Percentiles rank a stretch among this genome's conserved stretches.
Conservation (phyloP, 2,329 filamentous ascomycete species). For the Aspergillus brunneoviolaceus region DNA sequence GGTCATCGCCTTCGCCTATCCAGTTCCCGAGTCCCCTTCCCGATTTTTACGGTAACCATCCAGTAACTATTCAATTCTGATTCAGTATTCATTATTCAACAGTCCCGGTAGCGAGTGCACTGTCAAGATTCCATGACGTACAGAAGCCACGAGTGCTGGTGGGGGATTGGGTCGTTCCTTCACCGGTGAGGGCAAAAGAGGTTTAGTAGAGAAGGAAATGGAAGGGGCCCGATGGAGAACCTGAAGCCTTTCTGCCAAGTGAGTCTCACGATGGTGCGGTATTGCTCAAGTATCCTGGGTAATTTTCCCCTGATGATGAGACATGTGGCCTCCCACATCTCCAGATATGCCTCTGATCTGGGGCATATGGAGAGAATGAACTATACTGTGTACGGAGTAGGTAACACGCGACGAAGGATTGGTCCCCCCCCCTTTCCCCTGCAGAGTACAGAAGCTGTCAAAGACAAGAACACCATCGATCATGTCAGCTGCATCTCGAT, state of each 20-base stretch:
- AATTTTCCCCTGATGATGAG: neutral
- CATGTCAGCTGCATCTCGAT: neutral
- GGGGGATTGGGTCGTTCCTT: constrained; percentile 12
- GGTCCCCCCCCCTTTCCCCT: neutral
- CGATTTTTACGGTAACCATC: neutral
- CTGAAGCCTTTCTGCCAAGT: neutral
- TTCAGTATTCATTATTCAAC: neutral
- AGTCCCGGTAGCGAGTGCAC: constrained; percentile 13
- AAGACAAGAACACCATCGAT: neutral
- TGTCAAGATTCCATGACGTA: constrained; percentile 26
- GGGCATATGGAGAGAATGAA: neutral
- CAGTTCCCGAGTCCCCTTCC: neutral
- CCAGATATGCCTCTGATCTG: neutral
- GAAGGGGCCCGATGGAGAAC: constrained; percentile 9
- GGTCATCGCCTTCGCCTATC: neutral
- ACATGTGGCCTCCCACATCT: neutral
- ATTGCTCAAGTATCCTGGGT: neutral
- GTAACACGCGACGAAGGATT: neutral
- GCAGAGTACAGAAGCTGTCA: neutral
- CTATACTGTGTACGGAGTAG: neutral
- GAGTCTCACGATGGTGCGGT: neutral
- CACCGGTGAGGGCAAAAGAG: constrained; percentile 24
- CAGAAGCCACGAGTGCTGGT: constrained; percentile 20
- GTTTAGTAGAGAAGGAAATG: constrained; percentile 17
- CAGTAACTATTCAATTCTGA: neutral